Evolutionary conservation across 2,329 filamentous ascomycete species (phyloP), one percentile per base, ranked within the genome.

Genomic region (Acephala macrosclerotiorum): DNA sequence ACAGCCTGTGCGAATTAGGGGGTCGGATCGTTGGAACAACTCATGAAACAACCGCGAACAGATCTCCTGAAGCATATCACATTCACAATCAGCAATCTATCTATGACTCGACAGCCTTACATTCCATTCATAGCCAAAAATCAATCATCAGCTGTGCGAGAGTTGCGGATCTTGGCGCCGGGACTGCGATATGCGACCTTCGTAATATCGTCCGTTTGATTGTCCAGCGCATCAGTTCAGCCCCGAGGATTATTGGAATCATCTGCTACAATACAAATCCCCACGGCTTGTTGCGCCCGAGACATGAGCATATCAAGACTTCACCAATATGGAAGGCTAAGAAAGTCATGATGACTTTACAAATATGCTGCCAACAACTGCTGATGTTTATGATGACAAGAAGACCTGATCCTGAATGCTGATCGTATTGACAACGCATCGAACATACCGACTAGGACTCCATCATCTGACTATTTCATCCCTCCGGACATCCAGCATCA

Each of bases 11-110:
- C 58, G 20, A 22, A 49, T 11, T 38, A 36, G n/a, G 33, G 51
- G 29, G 51, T 11, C 14, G 18, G 18, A 33, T 14, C 25, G 55
- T 55, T 65, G 63, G 66, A 66, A 66, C 66, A 68, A 64, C 66
- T 66, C 66, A 68, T 68, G 66, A 68, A 68, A 68, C 66, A 68
- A 25, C 63, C 33, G 53, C 60, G 36, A 57, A 63, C 60, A 38
- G 57, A 49, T 55, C 57, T 61, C 42, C 47, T 47, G 35, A 59
- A 56, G 5, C 45, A 45, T 51, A 56, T 63, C 65, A 67, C 60
- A 57, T 51, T 61, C 51, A 45, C 58, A 22, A 33, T 2, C 51
- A 20, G 51, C 51, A 35, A 45, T 49, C 7, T 62, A 58, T 59
- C 42, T 18, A 59, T 26, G 59, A 66, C 25, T 45, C 20, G 11